phyloP scores from a whole-genome alignment of 805 yeast species.

The Nakazawaea ishiwadae region DNA sequence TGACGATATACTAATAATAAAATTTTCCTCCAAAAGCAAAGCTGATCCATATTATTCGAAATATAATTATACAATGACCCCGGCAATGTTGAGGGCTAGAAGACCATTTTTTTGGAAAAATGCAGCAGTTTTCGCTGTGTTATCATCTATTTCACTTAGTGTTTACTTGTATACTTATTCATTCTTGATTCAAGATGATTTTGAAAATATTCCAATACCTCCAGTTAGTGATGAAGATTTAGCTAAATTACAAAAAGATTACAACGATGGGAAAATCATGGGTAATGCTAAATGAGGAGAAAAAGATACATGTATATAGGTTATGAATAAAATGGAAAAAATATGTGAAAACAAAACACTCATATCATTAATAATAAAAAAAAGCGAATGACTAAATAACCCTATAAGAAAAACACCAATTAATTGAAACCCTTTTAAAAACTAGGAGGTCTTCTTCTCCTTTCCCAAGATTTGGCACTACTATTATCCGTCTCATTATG shows the following conservation, averaged over 20 bases:
- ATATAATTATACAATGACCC: conserved; percentile 68
- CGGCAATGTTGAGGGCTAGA: conserved; percentile 89
- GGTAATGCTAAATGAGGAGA: not conserved
- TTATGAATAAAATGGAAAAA: not conserved
- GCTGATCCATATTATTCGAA: conserved; percentile 34
- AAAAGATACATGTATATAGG: not conserved
- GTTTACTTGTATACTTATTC: conserved; percentile 66
- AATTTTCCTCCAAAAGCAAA: no score
- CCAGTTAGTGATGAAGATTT: conserved; percentile 81
- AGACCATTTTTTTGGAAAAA: conserved; percentile 80
- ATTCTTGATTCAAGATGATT: conserved; percentile 71
- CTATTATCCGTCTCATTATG: not conserved
- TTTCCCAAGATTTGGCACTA: not conserved
- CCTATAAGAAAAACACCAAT: no score
- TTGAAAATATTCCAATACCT: conserved; percentile 90
- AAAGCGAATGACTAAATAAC: no score
- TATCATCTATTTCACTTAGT: conserved; percentile 63
- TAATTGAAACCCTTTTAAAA: not conserved
- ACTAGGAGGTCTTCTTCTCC: not conserved
- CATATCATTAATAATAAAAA: no score
- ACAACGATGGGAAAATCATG: conserved; percentile 40
- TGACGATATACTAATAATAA: no score
- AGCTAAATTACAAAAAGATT: conserved; percentile 66
- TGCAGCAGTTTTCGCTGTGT: conserved; percentile 52
- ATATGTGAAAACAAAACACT: no score